A percentile compares a stretch with the other conserved stretches of the same genome.
These are phyloP conservation scores for Populus ilicifolia DNA, from an alignment of 345 rosid species.

Conservation along the genomic window DNA sequence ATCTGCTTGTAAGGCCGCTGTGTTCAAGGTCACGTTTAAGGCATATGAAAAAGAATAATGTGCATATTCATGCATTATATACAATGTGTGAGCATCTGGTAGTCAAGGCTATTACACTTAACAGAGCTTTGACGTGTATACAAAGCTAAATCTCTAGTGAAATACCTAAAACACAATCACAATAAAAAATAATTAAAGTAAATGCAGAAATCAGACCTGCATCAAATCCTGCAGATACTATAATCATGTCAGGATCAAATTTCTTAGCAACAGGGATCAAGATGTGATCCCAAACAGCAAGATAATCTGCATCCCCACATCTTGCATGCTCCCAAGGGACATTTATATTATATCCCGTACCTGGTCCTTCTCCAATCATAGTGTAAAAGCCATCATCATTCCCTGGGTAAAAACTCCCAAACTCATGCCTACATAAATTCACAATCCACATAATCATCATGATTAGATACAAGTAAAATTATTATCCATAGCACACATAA, in stretches of 20 bases:
- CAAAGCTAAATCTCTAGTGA: background rate
- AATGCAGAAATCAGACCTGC: slow-evolving; percentile 57
- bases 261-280: slow-evolving; percentile 78
- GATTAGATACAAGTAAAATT: background rate
- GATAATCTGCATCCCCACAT: slow-evolving; percentile 89
- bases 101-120: background rate
- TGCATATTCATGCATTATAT: background rate
- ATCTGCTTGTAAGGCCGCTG: too few species aligned
- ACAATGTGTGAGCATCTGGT: background rate
- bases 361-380: slow-evolving; percentile 87
- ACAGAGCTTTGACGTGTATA: background rate
- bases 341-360: slow-evolving; percentile 87
- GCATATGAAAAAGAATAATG: background rate
- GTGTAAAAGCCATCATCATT: slow-evolving; percentile 74
- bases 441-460: slow-evolving; percentile 10
- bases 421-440: slow-evolving; percentile 64
- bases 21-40: too few species aligned
- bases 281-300: slow-evolving; percentile 89
- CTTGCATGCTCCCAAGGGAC: slow-evolving; percentile 88
- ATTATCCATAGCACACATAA: background rate
- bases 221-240: slow-evolving; percentile 91
- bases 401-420: slow-evolving; percentile 75
- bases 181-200: background rate
- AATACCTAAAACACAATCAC: background rate
- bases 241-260: slow-evolving; percentile 69